These are phyloP conservation scores for Russula sp. DNA, from an alignment of 768 basidiomycete genomes.

Conservation along the genomic window DNA sequence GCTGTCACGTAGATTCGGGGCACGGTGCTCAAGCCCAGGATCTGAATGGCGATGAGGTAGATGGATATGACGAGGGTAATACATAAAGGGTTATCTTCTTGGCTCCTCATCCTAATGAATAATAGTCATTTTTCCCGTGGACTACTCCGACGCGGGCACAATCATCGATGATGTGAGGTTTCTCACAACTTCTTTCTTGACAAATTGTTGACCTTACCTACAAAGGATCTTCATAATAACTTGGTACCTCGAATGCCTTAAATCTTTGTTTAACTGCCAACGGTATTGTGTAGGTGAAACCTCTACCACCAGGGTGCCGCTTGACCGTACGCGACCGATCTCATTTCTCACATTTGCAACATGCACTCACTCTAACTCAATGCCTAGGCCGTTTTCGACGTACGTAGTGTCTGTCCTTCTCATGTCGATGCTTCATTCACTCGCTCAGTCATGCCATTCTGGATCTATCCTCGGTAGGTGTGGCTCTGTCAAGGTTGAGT, in stretches of 20 bases:
- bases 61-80: constrained; percentile 35
- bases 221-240: constrained; percentile 20
- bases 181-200: constrained; percentile 8
- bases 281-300: constrained; percentile 26
- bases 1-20: constrained; percentile 33
- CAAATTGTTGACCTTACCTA: background rate
- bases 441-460: constrained; percentile 35
- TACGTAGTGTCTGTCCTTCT: background rate
- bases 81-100: background rate
- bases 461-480: constrained; percentile 36
- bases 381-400: constrained; percentile 22
- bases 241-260: constrained; percentile 9
- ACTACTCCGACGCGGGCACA: constrained; percentile 38
- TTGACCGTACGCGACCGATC: constrained; percentile 32
- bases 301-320: constrained; percentile 46
- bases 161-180: constrained; percentile 45
- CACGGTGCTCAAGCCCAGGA: constrained; percentile 46
- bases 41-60: constrained; percentile 36
- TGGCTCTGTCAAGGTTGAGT: background rate
- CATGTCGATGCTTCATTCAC: background rate
- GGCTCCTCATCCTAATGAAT: background rate
- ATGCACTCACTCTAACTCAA: background rate
- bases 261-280: background rate
- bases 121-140: constrained; percentile 43
- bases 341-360: background rate